Base-by-base conservation (phyloP, 2,329 filamentous ascomycete genomes). In the Piedraia hortae region DNA sequence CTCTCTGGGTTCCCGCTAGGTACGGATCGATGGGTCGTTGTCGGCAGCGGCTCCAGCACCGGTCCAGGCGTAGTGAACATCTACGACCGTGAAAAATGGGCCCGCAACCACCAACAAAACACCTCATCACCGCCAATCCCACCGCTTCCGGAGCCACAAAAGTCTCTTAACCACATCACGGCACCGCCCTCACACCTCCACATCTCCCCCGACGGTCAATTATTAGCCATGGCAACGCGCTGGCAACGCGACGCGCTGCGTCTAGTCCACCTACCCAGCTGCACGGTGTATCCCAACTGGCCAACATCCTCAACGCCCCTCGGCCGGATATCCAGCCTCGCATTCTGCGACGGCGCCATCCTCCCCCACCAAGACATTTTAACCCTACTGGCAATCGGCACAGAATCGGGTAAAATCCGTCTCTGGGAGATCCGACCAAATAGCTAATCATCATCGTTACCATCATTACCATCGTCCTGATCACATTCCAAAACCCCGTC, bases 261-360 rank as follows among this genome's bases (percentile, higher is more conserved):
- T 37, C 50, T 97, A 32, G 77, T 82, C 14, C 85, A 97, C 45
- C 50, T 97, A 33, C 80, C 82, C 1, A 80, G 63, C 34, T 90
- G 78, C 44, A 90, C 78, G 2, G 75, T 93, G 10, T 97, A 85
- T 55, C 66, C 69, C 37, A 97, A 97, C 47, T 97, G 85, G 85
- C 85, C 85, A 12, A 97, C 82, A 24, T 62, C 66, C 31, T 68
- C 72, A 42, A 97, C 85, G 25, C 78, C 80, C 1, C 47, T 97
- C 28, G 85, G 85, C 0, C 59, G 77, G 27, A 66, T 93, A 32
- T 73, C 74, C 2, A 41, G 49, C 6, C 39, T 60, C 31, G 49
- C 53, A 10, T 53, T 50, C 35, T 49, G 44, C 3, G 41, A 37
- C 10, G 51, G 48, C 3, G 44, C 35, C 5, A 30, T 36, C 6